These are phyloP conservation scores for Wickerhamiella kurtzmanii DNA, from an alignment of 805 yeast species.

Conservation along the genomic window DNA sequence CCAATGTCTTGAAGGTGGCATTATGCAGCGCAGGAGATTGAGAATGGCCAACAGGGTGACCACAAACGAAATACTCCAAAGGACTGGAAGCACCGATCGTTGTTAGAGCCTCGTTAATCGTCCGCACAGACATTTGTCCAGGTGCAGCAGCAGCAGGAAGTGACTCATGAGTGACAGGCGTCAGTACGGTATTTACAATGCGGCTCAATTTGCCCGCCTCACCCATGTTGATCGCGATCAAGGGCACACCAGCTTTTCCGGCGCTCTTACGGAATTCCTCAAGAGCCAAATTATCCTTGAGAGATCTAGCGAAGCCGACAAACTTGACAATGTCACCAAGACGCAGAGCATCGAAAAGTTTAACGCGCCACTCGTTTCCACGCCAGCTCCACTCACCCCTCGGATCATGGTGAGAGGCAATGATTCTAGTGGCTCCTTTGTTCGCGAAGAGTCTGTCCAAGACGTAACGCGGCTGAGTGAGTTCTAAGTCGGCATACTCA, in stretches of 20 bases:
- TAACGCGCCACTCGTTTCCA: constrained; percentile 58
- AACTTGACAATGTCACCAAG: constrained; percentile 66
- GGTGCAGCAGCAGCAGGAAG: constrained; percentile 66
- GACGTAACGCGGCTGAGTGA: constrained; percentile 38
- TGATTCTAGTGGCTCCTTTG: constrained; percentile 48
- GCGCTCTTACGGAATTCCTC: constrained; percentile 58
- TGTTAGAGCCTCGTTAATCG: constrained; percentile 45
- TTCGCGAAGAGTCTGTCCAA: too few species aligned
- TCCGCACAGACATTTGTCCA: constrained; percentile 56
- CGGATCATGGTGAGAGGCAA: constrained; percentile 75
- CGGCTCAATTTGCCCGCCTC: constrained; percentile 63
- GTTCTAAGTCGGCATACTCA: constrained; percentile 68
- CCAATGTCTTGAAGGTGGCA: constrained; percentile 59
- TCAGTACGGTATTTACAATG: constrained; percentile 57
- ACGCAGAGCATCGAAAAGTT: constrained; percentile 51
- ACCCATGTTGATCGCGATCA: constrained; percentile 78
- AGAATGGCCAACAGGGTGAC: constrained; percentile 73
- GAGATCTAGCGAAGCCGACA: constrained; percentile 57
- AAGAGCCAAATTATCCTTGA: constrained; percentile 55
- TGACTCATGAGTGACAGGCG: constrained; percentile 70
- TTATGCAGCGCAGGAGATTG: constrained; percentile 81
- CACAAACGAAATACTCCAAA: constrained; percentile 59
- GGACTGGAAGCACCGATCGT: constrained; percentile 49
- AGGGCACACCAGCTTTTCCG: constrained; percentile 33
- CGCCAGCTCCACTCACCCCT: constrained; percentile 51